A percentile compares a stretch with the other conserved stretches of the same genome.
Conservation (phyloP, 2,329 filamentous ascomycete species). For the Huntiella savannae region DNA sequence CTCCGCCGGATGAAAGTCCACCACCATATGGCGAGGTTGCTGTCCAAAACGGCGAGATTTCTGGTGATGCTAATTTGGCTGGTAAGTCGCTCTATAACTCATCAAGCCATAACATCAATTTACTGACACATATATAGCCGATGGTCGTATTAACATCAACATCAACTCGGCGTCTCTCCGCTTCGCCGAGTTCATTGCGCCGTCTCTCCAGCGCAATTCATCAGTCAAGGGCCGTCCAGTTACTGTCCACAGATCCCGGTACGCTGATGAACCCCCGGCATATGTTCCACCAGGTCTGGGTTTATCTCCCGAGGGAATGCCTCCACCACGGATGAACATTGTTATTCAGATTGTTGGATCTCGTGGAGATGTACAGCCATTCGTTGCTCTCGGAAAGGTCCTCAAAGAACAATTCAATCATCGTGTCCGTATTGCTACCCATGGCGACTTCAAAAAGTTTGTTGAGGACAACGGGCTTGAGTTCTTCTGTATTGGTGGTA, state of each 20-base stretch:
- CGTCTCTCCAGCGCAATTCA: slow-evolving; percentile 16
- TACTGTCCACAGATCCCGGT: slow-evolving; percentile 5
- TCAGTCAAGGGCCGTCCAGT: slow-evolving; percentile 11
- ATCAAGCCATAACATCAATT: background rate
- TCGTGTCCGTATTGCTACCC: slow-evolving; percentile 55
- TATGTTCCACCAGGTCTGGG: slow-evolving; percentile 59
- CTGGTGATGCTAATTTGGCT: slow-evolving; percentile 40
- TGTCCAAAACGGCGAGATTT: slow-evolving; percentile 26
- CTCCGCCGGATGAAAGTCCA: slow-evolving; percentile 16
- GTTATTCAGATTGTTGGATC: slow-evolving; percentile 61
- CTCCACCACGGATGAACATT: slow-evolving; percentile 43
- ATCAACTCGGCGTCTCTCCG: slow-evolving; percentile 46
- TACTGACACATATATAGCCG: slow-evolving; percentile 25
- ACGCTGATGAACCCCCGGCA: slow-evolving; percentile 17
- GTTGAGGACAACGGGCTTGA: slow-evolving; percentile 53
- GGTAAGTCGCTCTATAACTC: slow-evolving; percentile 18
- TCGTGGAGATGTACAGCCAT: slow-evolving; percentile 58
- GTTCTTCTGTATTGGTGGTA: slow-evolving; percentile 60
- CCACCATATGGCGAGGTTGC: slow-evolving; percentile 40
- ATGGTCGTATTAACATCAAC: slow-evolving; percentile 63
- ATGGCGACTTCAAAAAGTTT: slow-evolving; percentile 47
- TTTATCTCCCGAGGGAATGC: slow-evolving; percentile 37
- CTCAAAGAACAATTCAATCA: slow-evolving; percentile 48
- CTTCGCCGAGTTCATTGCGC: slow-evolving; percentile 12
- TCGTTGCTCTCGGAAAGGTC: slow-evolving; percentile 48